These are phyloP conservation scores for Cylindrotheca closterium DNA, from an alignment of 108 stramenopile species.

Conservation along the genomic window DNA sequence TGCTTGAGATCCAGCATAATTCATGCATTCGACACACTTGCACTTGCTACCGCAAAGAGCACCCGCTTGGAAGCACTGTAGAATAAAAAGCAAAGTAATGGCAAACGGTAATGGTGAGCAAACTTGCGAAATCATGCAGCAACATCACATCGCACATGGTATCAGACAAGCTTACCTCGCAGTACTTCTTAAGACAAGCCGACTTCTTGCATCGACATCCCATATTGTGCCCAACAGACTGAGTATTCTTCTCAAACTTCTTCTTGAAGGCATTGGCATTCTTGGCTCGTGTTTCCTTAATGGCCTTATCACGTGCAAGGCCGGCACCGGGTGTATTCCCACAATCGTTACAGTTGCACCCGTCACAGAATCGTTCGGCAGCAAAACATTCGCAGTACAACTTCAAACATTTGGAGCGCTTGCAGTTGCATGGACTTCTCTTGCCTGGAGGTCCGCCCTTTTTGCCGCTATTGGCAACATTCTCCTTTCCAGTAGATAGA, in stretches of 20 bases:
- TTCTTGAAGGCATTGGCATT: constrained; percentile 83
- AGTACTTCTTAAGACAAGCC: constrained; percentile 97
- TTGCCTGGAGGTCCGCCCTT: constrained; percentile 12
- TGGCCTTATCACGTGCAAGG: constrained; percentile 81
- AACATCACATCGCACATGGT: too few species aligned
- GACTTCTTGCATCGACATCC: constrained; percentile 96
- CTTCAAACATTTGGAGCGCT: constrained; percentile 94
- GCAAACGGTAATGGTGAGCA: background rate
- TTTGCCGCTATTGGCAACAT: constrained; percentile 10
- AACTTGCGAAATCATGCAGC: background rate
- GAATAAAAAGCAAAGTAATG: constrained; percentile 2
- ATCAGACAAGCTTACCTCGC: constrained; percentile 71
- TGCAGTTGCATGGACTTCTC: constrained; percentile 74
- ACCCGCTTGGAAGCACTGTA: constrained; percentile 90
- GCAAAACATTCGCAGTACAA: constrained; percentile 96
- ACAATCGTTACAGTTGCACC: constrained; percentile 92
- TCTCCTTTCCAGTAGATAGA: constrained; percentile 28
- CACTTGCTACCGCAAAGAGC: constrained; percentile 91
- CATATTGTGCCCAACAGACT: constrained; percentile 57
- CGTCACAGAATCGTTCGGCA: constrained; percentile 76
- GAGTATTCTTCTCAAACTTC: constrained; percentile 37
- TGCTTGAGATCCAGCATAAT: constrained; percentile 75
- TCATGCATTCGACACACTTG: constrained; percentile 91
- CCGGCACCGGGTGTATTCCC: constrained; percentile 67
- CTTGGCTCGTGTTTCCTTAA: constrained; percentile 84